Evolutionary conservation across 2,329 filamentous ascomycete species (phyloP).

Genomic region (Colletotrichum brevisporum): DNA sequence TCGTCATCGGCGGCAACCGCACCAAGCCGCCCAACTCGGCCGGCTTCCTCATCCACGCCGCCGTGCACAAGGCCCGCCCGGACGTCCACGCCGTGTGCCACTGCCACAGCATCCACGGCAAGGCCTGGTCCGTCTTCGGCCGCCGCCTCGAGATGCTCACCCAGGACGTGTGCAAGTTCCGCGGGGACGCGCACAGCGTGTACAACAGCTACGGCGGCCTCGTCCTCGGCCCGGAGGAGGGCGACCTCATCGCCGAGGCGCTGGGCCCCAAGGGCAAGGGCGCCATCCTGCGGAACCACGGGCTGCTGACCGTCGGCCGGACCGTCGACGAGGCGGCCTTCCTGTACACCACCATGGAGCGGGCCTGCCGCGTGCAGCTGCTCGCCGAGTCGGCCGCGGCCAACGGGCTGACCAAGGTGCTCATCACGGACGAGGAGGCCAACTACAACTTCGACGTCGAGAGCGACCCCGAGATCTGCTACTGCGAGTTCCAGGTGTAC

Average conservation of each 20-base stretch:
- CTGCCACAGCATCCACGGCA: constrained; percentile 74
- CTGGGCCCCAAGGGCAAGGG: constrained; percentile 71
- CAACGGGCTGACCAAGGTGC: constrained; percentile 50
- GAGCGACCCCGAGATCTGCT: constrained; percentile 42
- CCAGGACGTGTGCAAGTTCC: constrained; percentile 75
- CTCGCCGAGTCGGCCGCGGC: constrained; percentile 66
- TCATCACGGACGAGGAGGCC: constrained; percentile 59
- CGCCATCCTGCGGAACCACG: constrained; percentile 78
- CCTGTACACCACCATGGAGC: constrained; percentile 76
- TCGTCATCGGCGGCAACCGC: constrained; percentile 74
- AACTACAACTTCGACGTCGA: constrained; percentile 48
- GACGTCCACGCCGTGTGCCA: constrained; percentile 79
- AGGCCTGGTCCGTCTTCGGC: constrained; percentile 77
- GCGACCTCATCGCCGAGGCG: constrained; percentile 72
- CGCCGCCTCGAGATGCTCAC: constrained; percentile 77
- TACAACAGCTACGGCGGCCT: constrained; percentile 69
- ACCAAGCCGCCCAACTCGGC: constrained; percentile 74
- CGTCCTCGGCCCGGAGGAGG: constrained; percentile 73
- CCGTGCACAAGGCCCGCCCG: constrained; percentile 74
- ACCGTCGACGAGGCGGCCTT: constrained; percentile 83
- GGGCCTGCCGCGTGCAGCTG: constrained; percentile 76
- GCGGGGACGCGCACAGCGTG: constrained; percentile 72
- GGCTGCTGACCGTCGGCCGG: constrained; percentile 75
- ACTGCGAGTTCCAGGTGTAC: constrained; percentile 43
- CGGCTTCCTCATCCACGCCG: constrained; percentile 78